Base-by-base conservation (phyloP, 2,329 filamentous ascomycete species). In the Davidsoniella australis region DNA sequence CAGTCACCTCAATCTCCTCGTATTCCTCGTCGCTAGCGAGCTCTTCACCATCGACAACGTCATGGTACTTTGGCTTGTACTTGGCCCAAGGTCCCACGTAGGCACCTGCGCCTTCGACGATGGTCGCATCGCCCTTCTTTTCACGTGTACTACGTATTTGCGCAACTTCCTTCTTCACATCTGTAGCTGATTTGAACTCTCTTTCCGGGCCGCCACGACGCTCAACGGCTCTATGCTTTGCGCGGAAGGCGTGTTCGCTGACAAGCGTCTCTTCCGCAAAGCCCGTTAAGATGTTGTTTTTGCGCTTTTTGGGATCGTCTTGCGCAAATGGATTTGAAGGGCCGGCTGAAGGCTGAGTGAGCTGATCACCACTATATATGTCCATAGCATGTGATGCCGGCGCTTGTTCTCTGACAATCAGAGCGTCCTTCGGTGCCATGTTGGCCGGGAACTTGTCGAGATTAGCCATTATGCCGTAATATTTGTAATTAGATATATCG, bases 71-170 rank as follows among this genome's bases (percentile, higher is more conserved):
- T 55, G 78, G 72, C 57, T 72, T 73, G 60, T 93, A 94, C 61
- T 74, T 80, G 7, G 91, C 93, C 93, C 93, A 98, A 0, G 91
- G 93, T 0, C 93, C 93, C 37, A 94, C 75, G 63, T 98, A 98
- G 42, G 87, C 81, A 48, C 81, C 82, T 6, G 86, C 79, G 0
- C 91, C 91, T 58, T 94, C 88, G 0, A 88, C 82, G 38, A 95
- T 73, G 16, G 80, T 78, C 40, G 86, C 77, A 61, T 89, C 80
- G 44, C 91, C 91, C 60, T 91, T 95, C 56, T 70, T 78, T 63
- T 96, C 87, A 53, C 91, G 73, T 57, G 80, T 83, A n/a, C 79
- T 70, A 44, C 82, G 71, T 62, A 86, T 68, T 52, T 69, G 70
- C 37, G 76, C 77, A 4, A 80, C 78, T 50, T 80, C 75, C 55